Evolutionary conservation across 352 stramenopile species (phyloP), one percentile per base, ranked within the genome.

Genomic region (Bremia lactucae): DNA sequence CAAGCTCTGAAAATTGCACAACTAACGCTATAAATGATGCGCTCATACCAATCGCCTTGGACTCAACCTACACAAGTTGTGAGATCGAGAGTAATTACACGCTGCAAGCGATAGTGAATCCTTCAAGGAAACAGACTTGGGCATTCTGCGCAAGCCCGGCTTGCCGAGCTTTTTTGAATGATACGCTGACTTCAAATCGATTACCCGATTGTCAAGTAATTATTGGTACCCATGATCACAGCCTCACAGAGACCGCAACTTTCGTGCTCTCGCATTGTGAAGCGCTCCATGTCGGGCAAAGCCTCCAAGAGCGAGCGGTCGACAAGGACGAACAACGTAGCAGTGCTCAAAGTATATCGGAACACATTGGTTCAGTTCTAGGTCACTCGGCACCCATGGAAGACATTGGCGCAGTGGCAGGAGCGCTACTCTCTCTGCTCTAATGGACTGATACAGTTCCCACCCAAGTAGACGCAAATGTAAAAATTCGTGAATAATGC

Each of bases 61-160:
- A 59, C 21, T 10, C 26, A 3, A 55, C 39, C 39, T 63, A 40
- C 35, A 19, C 31, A 8, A 28, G 23, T 14, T 63, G 49, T 21
- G 42, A 55, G 25, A 19, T 26, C 10, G 49, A 63, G n/a, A 59
- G 33, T 23, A 63, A 55, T 49, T 50, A 55, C 39, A 52, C 49
- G 18, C 19, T 52, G 29, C 10, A 50, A 40, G 26, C 49, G 3
- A 39, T 50, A 11, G 8, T 13, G 6, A 19, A 10, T 21, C 49
- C 44, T 2, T 49, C 39, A 11, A 18, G 26, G 18, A 38, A 29
- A 14, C 49, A 59, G 14, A 49, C 21, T 10, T 16, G 13, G 6
- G 49, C 19, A 8, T 52, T 59, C 22, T 63, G 55, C 24, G 15
- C 40, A 23, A 63, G 55, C 16, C 49, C 29, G 19, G 55, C 55